These are phyloP conservation scores for Erigeron canadensis DNA, from an alignment of 129 eudicot species.

Conservation along the genomic window DNA sequence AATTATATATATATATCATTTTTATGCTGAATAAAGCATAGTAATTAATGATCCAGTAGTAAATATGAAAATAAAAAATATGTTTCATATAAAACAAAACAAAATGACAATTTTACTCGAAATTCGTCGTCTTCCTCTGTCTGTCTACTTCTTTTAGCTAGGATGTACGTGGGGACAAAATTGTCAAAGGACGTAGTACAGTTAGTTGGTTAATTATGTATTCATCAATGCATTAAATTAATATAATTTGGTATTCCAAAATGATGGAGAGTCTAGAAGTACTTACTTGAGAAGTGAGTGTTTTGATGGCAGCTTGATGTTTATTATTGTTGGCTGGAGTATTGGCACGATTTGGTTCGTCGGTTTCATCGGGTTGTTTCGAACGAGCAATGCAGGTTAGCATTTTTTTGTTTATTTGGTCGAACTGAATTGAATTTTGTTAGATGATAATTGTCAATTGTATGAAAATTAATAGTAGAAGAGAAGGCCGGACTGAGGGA, in stretches of 20 bases:
- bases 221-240: neutral
- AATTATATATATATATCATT: no score
- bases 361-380: conserved; percentile 6
- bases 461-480: conserved; percentile 7
- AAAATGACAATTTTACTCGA: no score
- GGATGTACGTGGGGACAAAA: no score
- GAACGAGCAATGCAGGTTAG: conserved; percentile 19
- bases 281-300: conserved; percentile 48
- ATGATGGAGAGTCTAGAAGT: neutral
- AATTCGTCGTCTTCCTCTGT: no score
- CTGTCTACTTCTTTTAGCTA: no score
- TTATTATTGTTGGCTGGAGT: conserved; percentile 39
- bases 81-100: no score
- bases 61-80: no score
- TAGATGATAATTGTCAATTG: neutral
- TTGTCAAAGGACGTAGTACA: no score
- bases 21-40: no score
- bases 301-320: conserved; percentile 45
- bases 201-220: no score
- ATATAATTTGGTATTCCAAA: neutral
- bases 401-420: conserved; percentile 31
- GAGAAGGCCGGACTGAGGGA: neutral
- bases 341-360: conserved; percentile 23
- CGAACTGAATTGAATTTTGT: no score
- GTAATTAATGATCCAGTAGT: no score